These are phyloP conservation scores for Apiospora phragmitis DNA, from an alignment of 2,329 filamentous ascomycete species.

Conservation along the genomic window DNA sequence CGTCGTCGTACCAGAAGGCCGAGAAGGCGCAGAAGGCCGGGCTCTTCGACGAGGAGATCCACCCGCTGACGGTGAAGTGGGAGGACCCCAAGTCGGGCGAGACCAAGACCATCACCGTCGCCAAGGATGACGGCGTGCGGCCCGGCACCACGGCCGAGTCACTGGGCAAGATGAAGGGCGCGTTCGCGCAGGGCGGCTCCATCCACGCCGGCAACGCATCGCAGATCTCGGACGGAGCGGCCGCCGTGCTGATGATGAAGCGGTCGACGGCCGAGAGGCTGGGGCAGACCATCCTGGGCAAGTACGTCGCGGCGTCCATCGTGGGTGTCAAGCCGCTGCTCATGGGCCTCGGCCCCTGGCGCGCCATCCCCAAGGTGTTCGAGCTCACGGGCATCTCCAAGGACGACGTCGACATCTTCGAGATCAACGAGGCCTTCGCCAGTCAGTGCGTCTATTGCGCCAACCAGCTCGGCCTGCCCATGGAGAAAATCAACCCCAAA, in stretches of 20 bases:
- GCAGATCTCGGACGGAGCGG: constrained; percentile 94
- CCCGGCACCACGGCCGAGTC: constrained; percentile 83
- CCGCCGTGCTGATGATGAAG: constrained; percentile 94
- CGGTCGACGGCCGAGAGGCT: constrained; percentile 86
- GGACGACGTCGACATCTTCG: constrained; percentile 93
- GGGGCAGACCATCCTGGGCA: constrained; percentile 86
- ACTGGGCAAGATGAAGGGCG: constrained; percentile 85
- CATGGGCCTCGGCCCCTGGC: constrained; percentile 95
- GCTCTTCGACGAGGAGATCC: constrained; percentile 92
- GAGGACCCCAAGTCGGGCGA: constrained; percentile 90
- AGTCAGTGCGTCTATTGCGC: constrained; percentile 93
- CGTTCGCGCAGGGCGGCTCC: constrained; percentile 86
- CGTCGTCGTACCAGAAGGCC: constrained; percentile 90
- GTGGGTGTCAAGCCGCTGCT: constrained; percentile 90
- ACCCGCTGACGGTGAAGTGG: constrained; percentile 80
- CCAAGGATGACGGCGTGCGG: constrained; percentile 84
- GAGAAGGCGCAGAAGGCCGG: constrained; percentile 79
- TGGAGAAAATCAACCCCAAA: constrained; percentile 94
- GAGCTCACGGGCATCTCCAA: constrained; percentile 82
- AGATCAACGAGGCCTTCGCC: constrained; percentile 99
- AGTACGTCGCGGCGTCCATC: constrained; percentile 82
- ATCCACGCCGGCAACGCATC: constrained; percentile 97
- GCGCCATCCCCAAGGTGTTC: constrained; percentile 90
- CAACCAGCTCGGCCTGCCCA: constrained; percentile 79
- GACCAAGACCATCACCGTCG: constrained; percentile 78